Base-by-base conservation (phyloP, 352 stramenopile genomes). In the Phytophthora cajani region DNA sequence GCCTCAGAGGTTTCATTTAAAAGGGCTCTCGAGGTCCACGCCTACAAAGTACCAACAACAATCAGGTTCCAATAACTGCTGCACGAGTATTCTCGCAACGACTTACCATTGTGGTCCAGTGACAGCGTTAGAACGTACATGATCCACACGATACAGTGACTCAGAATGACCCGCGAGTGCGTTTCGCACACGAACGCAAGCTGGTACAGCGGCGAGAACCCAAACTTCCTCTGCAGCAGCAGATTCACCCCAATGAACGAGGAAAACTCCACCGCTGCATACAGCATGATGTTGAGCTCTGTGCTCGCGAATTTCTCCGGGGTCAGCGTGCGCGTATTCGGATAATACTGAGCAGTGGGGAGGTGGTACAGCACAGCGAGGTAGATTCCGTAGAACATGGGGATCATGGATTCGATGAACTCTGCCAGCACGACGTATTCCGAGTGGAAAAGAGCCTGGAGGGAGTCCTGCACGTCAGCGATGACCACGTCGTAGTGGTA, bases 171-270 rank as follows among this genome's bases (percentile, higher is more conserved):
- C 5, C 53, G 36, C 1, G 38, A 19, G 32, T 84, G 72, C 0
- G 42, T 81, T 56, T 87, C 74, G 1, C 84, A 62, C 27, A 84
- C 74, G 38, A 86, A 84, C 0, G 70, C 79, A 2, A 80, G 49
- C 16, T 73, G 73, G 42, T 79, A 62, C 5, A 79, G 5, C 6
- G 66, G 72, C 19, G 69, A 74, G n/a, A 74, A 69, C 14, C 57
- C 51, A 21, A 72, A 67, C 17, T 60, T 67, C 21, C 38, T 57
- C 6, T 51, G 25, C 5, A 71, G 49, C 49, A 55, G n/a, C 11
- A 69, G 8, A 16, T 33, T 57, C 42, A 64, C 19, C 5, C 12
- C 42, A 55, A 55, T 16, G 4, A 80, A 36, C 73, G 3, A 72
- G 6, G 65, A 16, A 12, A 74, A 5, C 44, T 77, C 69, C 4